phyloP scores from a whole-genome alignment of 331 rosid species.

The Rosa hybrid region DNA sequence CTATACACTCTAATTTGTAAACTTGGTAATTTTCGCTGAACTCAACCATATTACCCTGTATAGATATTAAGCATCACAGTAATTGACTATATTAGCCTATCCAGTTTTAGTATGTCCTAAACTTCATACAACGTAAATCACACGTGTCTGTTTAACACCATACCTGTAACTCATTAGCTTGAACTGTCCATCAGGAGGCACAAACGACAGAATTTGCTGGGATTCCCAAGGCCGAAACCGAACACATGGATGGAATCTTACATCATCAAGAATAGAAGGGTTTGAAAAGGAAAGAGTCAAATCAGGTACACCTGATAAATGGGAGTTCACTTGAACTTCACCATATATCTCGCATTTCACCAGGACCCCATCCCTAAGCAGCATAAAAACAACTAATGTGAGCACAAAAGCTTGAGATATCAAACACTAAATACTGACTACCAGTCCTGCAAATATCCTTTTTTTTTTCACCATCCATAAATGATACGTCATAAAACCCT shows the following conservation, averaged over 20 bases:
- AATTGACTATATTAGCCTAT: background rate
- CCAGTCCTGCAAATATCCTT: background rate
- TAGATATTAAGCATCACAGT: background rate
- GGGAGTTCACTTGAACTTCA: constrained; percentile 92
- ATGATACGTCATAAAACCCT: background rate
- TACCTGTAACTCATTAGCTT: constrained; percentile 96
- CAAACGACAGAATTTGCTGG: constrained; percentile 83
- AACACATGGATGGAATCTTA: constrained; percentile 92
- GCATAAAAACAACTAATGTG: background rate
- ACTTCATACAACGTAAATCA: background rate
- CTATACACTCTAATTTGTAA: background rate
- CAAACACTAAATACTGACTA: background rate
- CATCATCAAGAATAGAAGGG: constrained; percentile 88
- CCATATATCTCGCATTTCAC: constrained; percentile 91
- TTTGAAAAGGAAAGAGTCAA: constrained; percentile 83
- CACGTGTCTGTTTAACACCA: background rate
- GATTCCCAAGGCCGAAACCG: constrained; percentile 92
- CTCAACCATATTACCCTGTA: background rate
- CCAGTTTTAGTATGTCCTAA: background rate
- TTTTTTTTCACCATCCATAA: background rate
- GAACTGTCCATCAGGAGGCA: constrained; percentile 96
- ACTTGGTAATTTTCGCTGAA: background rate
- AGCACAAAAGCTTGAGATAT: constrained; percentile 16
- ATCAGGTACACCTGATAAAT: constrained; percentile 88
- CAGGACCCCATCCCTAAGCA: constrained; percentile 76